Evolutionary conservation across 768 basidiomycete genomes (phyloP).

Genomic region (Agaricus blazei): DNA sequence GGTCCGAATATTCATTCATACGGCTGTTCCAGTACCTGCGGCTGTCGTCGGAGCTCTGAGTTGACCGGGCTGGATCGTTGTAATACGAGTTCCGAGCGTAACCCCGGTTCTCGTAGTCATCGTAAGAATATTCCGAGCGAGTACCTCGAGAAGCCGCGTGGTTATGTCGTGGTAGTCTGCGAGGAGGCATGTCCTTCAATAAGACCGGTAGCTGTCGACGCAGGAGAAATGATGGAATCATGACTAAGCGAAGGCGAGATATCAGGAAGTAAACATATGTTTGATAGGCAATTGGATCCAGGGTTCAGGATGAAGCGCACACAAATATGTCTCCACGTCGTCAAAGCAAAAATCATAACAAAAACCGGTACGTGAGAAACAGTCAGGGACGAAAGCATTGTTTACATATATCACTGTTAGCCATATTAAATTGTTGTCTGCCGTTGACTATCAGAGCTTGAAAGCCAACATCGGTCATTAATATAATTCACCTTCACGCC

Average conservation of each 20-base stretch:
- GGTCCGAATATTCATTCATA: neutral
- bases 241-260: slow-evolving; percentile 2
- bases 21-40: neutral
- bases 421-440: too few relatives aligned
- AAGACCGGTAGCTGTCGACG: neutral
- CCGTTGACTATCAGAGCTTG: too few relatives aligned
- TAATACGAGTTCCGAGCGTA: neutral
- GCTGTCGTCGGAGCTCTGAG: neutral
- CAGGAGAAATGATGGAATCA: neutral
- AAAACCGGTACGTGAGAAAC: too few relatives aligned
- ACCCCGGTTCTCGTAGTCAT: neutral
- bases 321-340: neutral
- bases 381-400: too few relatives aligned
- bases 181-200: slow-evolving; percentile 7
- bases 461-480: too few relatives aligned
- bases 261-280: neutral
- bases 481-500: slow-evolving; percentile 23
- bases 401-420: too few relatives aligned
- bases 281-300: neutral
- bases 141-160: neutral
- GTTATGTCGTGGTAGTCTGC: neutral
- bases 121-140: neutral
- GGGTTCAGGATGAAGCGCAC: too few relatives aligned
- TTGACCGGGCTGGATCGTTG: neutral
- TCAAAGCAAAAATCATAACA: neutral